Evolutionary conservation across 2,329 filamentous ascomycete genomes (phyloP), one percentile per base, ranked within the genome.

Genomic region (Pseudogymnoascus sp.): DNA sequence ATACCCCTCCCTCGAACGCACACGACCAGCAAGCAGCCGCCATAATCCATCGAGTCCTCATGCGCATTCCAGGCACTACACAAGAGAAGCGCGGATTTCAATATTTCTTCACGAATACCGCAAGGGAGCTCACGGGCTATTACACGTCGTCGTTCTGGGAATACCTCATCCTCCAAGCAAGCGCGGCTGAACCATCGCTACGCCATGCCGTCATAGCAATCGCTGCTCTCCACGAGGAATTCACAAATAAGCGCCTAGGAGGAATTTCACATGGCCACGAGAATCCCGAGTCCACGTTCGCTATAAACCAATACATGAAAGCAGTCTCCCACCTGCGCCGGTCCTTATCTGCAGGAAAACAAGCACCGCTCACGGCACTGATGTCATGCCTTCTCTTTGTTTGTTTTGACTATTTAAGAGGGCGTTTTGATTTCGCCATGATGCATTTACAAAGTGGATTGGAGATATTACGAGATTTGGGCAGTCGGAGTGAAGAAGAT

Each of bases 381-480:
- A 69, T 73, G 69, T 69, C 67, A 3, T 73, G 70, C 59, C 64
- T 71, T 16, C 63, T 73, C 6, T 73, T 72, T 56, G 67, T 71
- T 8, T 69, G 67, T 40, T 72, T 73, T 16, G 71, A 73, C 60
- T 70, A 66, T 18, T 56, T 73, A 36, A 60, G 69, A n/a, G 71
- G 70, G 1, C 63, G 70, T 36, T 70, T 68, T 21, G 65, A 66
- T 12, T 68, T 67, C 5, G 71, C 71, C 5, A 67, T 72, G 62
- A 60, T 70, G n/a, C 71, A 73, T 66, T 60, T 73, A 23, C 63
- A 69, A 18, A 69, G 66, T 62, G 71, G 71, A 1, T 46, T 73
- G 5, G 68, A 68, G 59, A 49, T 73, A 64, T 53, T 38, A 18
- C 61, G 37, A 21, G 53, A 61, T 38, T 59, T 31, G 43, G 16